Evolutionary conservation across 1,139 yeast species (phyloP).

Genomic region (Yamadazyma epiphylla): DNA sequence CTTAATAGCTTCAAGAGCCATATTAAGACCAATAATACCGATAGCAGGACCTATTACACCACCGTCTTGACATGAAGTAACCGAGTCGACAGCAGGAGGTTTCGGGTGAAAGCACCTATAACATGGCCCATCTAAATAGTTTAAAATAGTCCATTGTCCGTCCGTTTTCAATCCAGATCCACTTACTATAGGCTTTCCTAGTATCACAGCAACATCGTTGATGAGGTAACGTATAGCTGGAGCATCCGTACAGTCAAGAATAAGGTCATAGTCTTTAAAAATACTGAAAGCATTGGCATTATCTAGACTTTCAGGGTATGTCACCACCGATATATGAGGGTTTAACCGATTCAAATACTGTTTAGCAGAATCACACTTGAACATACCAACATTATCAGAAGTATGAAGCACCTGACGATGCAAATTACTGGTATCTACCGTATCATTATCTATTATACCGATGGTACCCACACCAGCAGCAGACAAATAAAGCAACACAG

Average conservation of each 20-base stretch:
- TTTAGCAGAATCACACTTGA: slow-evolving; percentile 78
- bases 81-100: slow-evolving; percentile 84
- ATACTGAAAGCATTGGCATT: slow-evolving; percentile 62
- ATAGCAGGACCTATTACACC: slow-evolving; percentile 97
- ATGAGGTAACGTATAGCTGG: slow-evolving; percentile 85
- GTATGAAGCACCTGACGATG: slow-evolving; percentile 88
- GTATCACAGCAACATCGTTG: slow-evolving; percentile 76
- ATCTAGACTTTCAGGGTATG: slow-evolving; percentile 51
- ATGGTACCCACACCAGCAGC: slow-evolving; percentile 87
- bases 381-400: slow-evolving; percentile 58
- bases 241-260: slow-evolving; percentile 92
- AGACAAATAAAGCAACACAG: slow-evolving; percentile 77
- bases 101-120: slow-evolving; percentile 89
- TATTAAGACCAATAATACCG: slow-evolving; percentile 83
- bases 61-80: slow-evolving; percentile 86
- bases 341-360: slow-evolving; percentile 51
- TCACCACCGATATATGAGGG: slow-evolving; percentile 56
- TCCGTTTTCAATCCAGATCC: slow-evolving; percentile 92
- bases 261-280: slow-evolving; percentile 61
- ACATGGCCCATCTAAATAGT: slow-evolving; percentile 81
- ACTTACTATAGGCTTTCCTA: slow-evolving; percentile 72
- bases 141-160: slow-evolving; percentile 80
- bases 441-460: slow-evolving; percentile 86
- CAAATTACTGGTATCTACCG: slow-evolving; percentile 77
- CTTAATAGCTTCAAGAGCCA: slow-evolving; percentile 86